Percentiles rank a stretch among this genome's conserved stretches.
Conservation (phyloP, 371 early-diverging fungal species). For the Apophysomyces elegans region DNA sequence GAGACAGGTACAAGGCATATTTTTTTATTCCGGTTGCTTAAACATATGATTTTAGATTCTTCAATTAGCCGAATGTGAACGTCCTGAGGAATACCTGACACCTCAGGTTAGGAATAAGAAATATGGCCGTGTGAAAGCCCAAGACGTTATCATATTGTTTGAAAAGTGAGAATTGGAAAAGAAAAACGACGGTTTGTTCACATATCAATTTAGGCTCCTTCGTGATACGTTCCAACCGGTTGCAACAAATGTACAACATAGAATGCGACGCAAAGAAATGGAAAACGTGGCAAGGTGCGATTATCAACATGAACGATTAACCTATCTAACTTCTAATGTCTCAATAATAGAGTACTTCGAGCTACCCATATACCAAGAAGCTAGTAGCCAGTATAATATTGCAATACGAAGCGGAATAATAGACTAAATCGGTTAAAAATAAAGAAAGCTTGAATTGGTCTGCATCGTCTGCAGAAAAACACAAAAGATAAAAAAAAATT, state of each 20-base stretch:
- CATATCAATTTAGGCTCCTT: conserved; percentile 19
- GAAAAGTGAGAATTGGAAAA: conserved; percentile 72
- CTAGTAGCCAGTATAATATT: too few species aligned
- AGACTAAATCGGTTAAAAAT: too few species aligned
- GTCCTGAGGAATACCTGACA: conserved; percentile 75
- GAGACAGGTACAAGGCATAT: conserved; percentile 62
- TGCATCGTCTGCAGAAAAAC: too few species aligned
- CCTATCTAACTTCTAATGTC: neutral
- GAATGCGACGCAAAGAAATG: conserved; percentile 45
- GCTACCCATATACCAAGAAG: neutral
- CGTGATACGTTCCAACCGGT: conserved; percentile 22
- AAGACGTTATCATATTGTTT: conserved; percentile 69
- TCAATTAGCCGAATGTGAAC: conserved; percentile 65
- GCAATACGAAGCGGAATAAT: too few species aligned
- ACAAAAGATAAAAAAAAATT: too few species aligned
- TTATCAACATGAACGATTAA: neutral
- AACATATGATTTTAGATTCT: conserved; percentile 42
- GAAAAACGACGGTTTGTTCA: neutral
- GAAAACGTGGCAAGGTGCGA: conserved; percentile 56
- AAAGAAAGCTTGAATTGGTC: too few species aligned
- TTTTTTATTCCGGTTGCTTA: neutral
- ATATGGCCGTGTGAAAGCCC: conserved; percentile 66
- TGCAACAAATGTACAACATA: conserved; percentile 30
- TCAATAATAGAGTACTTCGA: neutral
- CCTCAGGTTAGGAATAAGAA: conserved; percentile 61